phyloP scores from a whole-genome alignment of 1,139 yeast species.

The Yamadazyma dendronema region DNA sequence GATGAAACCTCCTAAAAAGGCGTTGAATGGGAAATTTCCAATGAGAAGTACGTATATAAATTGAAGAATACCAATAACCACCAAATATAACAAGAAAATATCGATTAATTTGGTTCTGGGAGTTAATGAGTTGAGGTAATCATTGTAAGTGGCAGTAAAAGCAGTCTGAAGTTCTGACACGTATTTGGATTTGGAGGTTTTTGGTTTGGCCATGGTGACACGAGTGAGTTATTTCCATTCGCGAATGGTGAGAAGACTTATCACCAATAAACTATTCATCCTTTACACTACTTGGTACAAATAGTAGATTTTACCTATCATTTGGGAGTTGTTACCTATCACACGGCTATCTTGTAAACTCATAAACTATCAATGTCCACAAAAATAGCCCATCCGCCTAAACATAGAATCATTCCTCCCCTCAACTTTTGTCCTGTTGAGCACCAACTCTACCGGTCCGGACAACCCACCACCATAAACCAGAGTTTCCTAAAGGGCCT shows the following conservation, averaged over 20 bases:
- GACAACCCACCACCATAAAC: constrained; percentile 95
- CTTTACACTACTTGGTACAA: too few species aligned
- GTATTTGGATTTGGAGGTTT: constrained; percentile 4
- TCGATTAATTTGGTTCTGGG: constrained; percentile 69
- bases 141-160: constrained; percentile 42
- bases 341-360: too few species aligned
- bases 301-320: too few species aligned
- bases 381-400: constrained; percentile 43
- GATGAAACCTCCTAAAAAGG: constrained; percentile 89
- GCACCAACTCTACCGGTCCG: constrained; percentile 77
- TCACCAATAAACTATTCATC: too few species aligned
- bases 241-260: too few species aligned
- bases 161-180: constrained; percentile 11
- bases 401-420: constrained; percentile 81
- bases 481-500: constrained; percentile 79
- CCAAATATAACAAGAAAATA: constrained; percentile 69
- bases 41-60: constrained; percentile 72
- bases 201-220: constrained; percentile 7
- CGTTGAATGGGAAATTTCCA: constrained; percentile 95
- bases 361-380: too few species aligned
- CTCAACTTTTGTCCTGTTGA: constrained; percentile 94
- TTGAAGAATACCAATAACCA: constrained; percentile 73
- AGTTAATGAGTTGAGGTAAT: constrained; percentile 43
- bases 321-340: too few species aligned
- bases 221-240: too few species aligned